phyloP scores from a whole-genome alignment of 1,284 basidiomycete genomes.

The Ceratobasidium sp. region DNA sequence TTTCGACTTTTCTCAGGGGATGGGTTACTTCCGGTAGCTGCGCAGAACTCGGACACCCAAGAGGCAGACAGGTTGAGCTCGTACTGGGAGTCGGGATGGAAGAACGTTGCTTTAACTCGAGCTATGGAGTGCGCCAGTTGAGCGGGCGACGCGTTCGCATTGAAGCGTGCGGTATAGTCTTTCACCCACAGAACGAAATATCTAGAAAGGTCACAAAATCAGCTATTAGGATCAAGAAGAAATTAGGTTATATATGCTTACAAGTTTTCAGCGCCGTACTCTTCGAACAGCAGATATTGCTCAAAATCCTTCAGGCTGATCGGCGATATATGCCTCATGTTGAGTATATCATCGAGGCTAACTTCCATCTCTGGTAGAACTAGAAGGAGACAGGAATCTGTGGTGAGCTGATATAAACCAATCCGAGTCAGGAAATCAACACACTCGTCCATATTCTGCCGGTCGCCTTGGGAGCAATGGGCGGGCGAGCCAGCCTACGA shows the following conservation, averaged over 20 bases:
- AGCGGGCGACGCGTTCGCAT: not conserved
- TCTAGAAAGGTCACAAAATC: conserved; percentile 1
- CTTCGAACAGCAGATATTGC: conserved; percentile 49
- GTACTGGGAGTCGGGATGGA: conserved; percentile 32
- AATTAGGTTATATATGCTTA: conserved; percentile 13
- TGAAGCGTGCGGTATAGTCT: conserved; percentile 40
- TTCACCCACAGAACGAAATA: conserved; percentile 49
- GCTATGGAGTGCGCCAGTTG: conserved; percentile 25
- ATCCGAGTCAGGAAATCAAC: no score
- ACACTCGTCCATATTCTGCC: no score
- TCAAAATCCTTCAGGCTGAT: conserved; percentile 49
- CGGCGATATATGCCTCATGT: conserved; percentile 44
- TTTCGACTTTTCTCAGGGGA: not conserved
- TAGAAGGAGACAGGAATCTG: not conserved
- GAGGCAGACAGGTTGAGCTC: conserved; percentile 44
- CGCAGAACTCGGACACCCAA: conserved; percentile 15
- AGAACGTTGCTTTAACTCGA: conserved; percentile 46
- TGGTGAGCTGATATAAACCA: no score
- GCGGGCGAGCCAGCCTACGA: conserved; percentile 1
- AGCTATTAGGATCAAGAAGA: not conserved
- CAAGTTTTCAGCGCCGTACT: conserved; percentile 48
- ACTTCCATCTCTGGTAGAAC: conserved; percentile 29
- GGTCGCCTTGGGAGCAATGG: not conserved
- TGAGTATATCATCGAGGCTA: conserved; percentile 26
- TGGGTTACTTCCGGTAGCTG: not conserved